phyloP scores from a whole-genome alignment of 129 eudicot species.

The Pseudognaphalium luteoalbum region DNA sequence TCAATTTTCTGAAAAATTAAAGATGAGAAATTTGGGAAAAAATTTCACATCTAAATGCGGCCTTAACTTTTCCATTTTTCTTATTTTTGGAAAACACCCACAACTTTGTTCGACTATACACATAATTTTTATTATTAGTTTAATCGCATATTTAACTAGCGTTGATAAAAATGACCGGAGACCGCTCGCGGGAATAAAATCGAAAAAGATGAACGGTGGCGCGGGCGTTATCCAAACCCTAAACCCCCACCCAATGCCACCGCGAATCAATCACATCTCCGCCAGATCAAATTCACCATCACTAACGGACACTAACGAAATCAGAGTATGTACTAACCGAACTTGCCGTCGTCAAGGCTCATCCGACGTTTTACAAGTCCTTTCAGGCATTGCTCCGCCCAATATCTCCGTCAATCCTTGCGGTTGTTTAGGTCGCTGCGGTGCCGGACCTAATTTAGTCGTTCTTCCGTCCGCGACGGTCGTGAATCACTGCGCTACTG shows the following conservation, averaged over 20 bases:
- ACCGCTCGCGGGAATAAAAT: background rate
- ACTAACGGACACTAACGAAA: slow-evolving; percentile 23
- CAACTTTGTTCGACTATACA: too few relatives aligned
- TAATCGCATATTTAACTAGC: too few relatives aligned
- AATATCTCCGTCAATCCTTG: slow-evolving; percentile 59
- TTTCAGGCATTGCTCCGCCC: slow-evolving; percentile 70
- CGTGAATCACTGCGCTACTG: slow-evolving; percentile 68
- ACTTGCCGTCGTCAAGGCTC: slow-evolving; percentile 83
- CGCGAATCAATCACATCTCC: background rate
- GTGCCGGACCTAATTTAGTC: slow-evolving; percentile 77
- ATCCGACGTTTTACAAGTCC: slow-evolving; percentile 46
- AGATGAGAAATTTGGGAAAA: too few relatives aligned
- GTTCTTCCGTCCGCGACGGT: slow-evolving; percentile 54
- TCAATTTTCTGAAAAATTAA: too few relatives aligned
- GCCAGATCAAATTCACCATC: background rate
- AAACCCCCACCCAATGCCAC: background rate
- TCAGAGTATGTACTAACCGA: slow-evolving; percentile 66
- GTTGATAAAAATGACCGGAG: too few relatives aligned
- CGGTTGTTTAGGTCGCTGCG: slow-evolving; percentile 85
- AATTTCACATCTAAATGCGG: too few relatives aligned
- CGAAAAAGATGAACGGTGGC: background rate
- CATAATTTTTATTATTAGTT: too few relatives aligned
- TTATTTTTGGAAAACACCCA: too few relatives aligned
- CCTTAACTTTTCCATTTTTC: too few relatives aligned
- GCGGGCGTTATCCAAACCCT: slow-evolving; percentile 1